phyloP scores from a whole-genome alignment of 805 yeast genomes.

The Danielozyma ontarioensis region DNA sequence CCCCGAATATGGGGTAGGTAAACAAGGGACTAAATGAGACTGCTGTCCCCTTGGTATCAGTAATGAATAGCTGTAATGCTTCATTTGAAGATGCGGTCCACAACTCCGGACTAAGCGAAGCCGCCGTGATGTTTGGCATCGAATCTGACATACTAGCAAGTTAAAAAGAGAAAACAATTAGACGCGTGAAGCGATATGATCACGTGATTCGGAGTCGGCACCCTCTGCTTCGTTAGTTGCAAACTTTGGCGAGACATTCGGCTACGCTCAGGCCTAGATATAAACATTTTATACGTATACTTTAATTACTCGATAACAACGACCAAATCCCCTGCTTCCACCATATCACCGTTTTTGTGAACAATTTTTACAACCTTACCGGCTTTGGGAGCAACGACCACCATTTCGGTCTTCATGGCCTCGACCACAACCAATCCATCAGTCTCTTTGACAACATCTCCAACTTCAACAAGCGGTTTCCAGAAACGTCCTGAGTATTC shows the following conservation, averaged over 20 bases:
- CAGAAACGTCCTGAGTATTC: slow-evolving; percentile 97
- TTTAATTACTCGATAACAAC: slow-evolving; percentile 63
- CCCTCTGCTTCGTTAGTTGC: no score
- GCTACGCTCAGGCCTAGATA: no score
- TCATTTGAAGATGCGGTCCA: slow-evolving; percentile 79
- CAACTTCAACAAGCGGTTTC: slow-evolving; percentile 81
- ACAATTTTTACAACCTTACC: slow-evolving; percentile 71
- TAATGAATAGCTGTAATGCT: slow-evolving; percentile 50
- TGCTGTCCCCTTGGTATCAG: slow-evolving; percentile 54
- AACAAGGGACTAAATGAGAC: slow-evolving; percentile 65
- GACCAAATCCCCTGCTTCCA: slow-evolving; percentile 93
- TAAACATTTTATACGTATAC: no score
- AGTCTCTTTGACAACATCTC: slow-evolving; percentile 67
- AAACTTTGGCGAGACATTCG: no score
- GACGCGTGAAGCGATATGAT: no score
- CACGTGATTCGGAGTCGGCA: no score
- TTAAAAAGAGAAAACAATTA: no score
- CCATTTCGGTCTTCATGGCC: slow-evolving; percentile 99
- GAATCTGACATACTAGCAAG: no score
- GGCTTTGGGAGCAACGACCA: slow-evolving; percentile 61
- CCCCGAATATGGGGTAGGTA: slow-evolving; percentile 94
- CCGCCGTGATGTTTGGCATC: slow-evolving; percentile 2
- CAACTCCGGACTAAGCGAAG: slow-evolving; percentile 50
- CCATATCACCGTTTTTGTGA: slow-evolving; percentile 91
- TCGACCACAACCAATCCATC: slow-evolving; percentile 86